Conservation (phyloP, 352 stramenopile genomes). For the Blastocystis sp. region DNA sequence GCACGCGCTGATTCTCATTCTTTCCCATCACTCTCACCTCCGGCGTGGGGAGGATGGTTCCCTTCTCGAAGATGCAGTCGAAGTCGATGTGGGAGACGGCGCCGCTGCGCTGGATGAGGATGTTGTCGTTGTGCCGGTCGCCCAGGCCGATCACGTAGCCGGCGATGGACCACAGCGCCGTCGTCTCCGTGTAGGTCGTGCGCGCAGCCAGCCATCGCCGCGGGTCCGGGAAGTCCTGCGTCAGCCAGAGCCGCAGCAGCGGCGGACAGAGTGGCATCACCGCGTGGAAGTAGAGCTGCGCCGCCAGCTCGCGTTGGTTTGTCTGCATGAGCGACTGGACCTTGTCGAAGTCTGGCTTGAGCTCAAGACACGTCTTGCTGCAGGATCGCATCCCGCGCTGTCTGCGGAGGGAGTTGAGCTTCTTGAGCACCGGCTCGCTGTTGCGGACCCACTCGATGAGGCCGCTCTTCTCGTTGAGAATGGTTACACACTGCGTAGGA, state of each 20-base stretch:
- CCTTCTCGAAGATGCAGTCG: conserved; percentile 99
- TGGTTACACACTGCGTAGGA: conserved; percentile 72
- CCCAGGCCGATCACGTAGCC: conserved; percentile 72
- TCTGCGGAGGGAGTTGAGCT: not conserved
- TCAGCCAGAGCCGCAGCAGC: conserved; percentile 95
- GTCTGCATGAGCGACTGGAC: not conserved
- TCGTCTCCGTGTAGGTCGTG: conserved; percentile 69
- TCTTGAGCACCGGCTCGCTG: conserved; percentile 75
- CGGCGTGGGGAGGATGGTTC: not conserved
- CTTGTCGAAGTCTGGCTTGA: not conserved
- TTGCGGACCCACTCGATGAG: conserved; percentile 98
- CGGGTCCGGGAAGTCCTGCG: conserved; percentile 89
- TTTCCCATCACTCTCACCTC: not conserved
- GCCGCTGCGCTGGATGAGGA: conserved; percentile 89
- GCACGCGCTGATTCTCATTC: conserved; percentile 82
- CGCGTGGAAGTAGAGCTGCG: conserved; percentile 72
- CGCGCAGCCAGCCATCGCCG: conserved; percentile 91
- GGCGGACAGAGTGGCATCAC: conserved; percentile 80
- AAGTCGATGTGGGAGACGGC: conserved; percentile 99
- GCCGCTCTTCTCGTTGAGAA: conserved; percentile 94
- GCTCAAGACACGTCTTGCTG: not conserved
- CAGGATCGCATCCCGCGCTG: not conserved
- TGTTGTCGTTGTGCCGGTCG: conserved; percentile 95
- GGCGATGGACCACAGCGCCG: conserved; percentile 84
- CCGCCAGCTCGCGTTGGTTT: conserved; percentile 60